A percentile compares a stretch with the other conserved stretches of the same genome.
Conservation (phyloP, 495 filamentous ascomycete species). For the Pseudevernia furfuracea region DNA sequence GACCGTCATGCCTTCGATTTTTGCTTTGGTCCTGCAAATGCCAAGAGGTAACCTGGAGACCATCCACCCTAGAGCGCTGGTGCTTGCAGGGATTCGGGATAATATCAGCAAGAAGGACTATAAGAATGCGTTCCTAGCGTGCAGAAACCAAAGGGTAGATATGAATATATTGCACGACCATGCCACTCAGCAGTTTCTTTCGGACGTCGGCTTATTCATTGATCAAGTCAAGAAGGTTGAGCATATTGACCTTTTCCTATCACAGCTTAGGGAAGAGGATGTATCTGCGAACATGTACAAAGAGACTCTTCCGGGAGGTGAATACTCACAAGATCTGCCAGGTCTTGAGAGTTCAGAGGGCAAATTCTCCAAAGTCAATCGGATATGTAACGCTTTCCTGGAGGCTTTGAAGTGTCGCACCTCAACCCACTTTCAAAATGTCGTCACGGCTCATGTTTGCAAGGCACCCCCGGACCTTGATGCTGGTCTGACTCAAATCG, state of each 20-base stretch:
- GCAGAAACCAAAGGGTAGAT: constrained; percentile 87
- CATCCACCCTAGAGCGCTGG: constrained; percentile 85
- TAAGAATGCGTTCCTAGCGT: constrained; percentile 72
- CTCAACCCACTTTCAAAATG: constrained; percentile 74
- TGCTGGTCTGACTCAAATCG: constrained; percentile 71
- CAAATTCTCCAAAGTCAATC: constrained; percentile 64
- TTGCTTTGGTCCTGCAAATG: constrained; percentile 80
- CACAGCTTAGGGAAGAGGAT: constrained; percentile 83
- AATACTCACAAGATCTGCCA: constrained; percentile 14
- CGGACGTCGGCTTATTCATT: constrained; percentile 66
- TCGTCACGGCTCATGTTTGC: constrained; percentile 90
- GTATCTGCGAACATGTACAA: constrained; percentile 91
- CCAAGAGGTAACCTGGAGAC: constrained; percentile 93
- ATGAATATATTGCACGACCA: constrained; percentile 98
- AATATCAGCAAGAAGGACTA: constrained; percentile 76
- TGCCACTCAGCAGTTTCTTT: constrained; percentile 72
- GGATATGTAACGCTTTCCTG: constrained; percentile 81
- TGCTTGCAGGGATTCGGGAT: constrained; percentile 76
- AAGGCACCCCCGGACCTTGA: constrained; percentile 86
- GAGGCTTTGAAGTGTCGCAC: constrained; percentile 53
- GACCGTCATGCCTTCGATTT: constrained; percentile 80
- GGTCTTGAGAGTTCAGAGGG: constrained; percentile 8
- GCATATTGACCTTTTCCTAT: constrained; percentile 86
- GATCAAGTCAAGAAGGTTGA: constrained; percentile 79
- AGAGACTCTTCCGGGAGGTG: constrained; percentile 53